Evolutionary conservation across 192 early-diverging fungal genomes (phyloP).

Genomic region (Coemansia sp.): DNA sequence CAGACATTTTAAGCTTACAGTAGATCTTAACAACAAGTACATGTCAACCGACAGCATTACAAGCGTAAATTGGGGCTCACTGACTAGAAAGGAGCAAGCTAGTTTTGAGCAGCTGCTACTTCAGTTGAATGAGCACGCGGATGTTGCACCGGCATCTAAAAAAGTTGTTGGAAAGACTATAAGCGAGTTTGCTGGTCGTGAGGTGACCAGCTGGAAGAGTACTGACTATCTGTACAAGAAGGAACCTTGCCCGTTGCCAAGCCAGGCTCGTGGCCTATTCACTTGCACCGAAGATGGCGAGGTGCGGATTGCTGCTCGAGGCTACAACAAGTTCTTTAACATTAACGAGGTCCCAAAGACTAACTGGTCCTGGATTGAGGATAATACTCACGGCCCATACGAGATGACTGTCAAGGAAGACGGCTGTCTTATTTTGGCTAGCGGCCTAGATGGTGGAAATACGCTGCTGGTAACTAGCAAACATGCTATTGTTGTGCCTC

Average conservation of each 20-base stretch:
- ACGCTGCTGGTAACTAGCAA: slow-evolving; percentile 85
- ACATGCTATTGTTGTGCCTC: slow-evolving; percentile 58
- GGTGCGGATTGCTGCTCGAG: slow-evolving; percentile 69
- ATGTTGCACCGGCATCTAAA: slow-evolving; percentile 24
- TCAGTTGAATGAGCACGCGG: slow-evolving; percentile 25
- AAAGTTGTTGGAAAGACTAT: slow-evolving; percentile 31
- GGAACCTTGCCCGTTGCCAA: slow-evolving; percentile 62
- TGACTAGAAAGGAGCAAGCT: slow-evolving; percentile 28
- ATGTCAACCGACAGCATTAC: slow-evolving; percentile 3
- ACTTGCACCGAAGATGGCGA: slow-evolving; percentile 41
- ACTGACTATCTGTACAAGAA: slow-evolving; percentile 71
- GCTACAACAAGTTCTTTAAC: slow-evolving; percentile 99
- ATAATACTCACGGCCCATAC: slow-evolving; percentile 77
- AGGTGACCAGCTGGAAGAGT: slow-evolving; percentile 63
- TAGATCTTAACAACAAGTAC: slow-evolving; percentile 2
- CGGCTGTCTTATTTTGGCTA: slow-evolving; percentile 90
- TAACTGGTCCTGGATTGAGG: slow-evolving; percentile 59
- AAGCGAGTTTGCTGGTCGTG: slow-evolving; percentile 28
- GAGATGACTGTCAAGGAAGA: slow-evolving; percentile 95
- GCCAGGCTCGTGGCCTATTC: slow-evolving; percentile 81
- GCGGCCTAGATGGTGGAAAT: slow-evolving; percentile 60
- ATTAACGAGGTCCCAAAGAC: slow-evolving; percentile 64
- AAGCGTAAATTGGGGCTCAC: slow-evolving; percentile 7
- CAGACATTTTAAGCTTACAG: too few species aligned
- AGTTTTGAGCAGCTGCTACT: slow-evolving; percentile 28